Conservation (phyloP, 768 basidiomycete species). For the Pholiota molesta region DNA sequence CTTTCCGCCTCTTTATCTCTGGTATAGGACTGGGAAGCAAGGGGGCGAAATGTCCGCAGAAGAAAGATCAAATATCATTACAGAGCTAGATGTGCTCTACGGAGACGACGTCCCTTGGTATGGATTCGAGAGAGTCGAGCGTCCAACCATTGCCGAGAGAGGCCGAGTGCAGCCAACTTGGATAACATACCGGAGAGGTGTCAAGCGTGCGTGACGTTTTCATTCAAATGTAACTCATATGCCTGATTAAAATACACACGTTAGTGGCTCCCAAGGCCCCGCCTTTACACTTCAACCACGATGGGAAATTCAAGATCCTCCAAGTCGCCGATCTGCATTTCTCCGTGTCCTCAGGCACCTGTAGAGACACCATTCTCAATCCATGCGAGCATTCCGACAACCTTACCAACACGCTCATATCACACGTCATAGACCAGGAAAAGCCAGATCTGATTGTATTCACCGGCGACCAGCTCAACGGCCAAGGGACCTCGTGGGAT, state of each 20-base stretch:
- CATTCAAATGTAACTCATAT: conserved; percentile 5
- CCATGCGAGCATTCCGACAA: conserved; percentile 70
- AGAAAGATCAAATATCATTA: conserved; percentile 69
- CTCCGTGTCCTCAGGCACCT: conserved; percentile 77
- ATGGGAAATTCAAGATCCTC: conserved; percentile 87
- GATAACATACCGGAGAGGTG: conserved; percentile 70
- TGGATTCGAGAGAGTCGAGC: conserved; percentile 77
- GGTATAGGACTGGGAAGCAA: conserved; percentile 78
- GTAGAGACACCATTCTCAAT: conserved; percentile 72
- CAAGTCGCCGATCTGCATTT: conserved; percentile 95
- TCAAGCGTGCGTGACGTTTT: conserved; percentile 57
- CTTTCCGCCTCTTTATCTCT: conserved; percentile 64
- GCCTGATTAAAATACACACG: neutral
- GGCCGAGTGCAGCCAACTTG: conserved; percentile 55
- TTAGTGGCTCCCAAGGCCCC: conserved; percentile 71
- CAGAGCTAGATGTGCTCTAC: conserved; percentile 89
- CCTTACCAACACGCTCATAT: conserved; percentile 75
- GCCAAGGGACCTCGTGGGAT: conserved; percentile 90
- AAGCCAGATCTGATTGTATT: conserved; percentile 93
- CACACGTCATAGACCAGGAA: conserved; percentile 71
- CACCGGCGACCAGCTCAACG: conserved; percentile 92
- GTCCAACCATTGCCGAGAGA: conserved; percentile 52
- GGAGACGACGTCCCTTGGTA: conserved; percentile 86
- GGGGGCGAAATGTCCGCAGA: conserved; percentile 59
- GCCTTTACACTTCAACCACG: conserved; percentile 78